Percentiles rank a stretch among this genome's conserved stretches.
phyloP scores from a whole-genome alignment of 2,329 filamentous ascomycete species.

The Purpureocillium takamizusanense region DNA sequence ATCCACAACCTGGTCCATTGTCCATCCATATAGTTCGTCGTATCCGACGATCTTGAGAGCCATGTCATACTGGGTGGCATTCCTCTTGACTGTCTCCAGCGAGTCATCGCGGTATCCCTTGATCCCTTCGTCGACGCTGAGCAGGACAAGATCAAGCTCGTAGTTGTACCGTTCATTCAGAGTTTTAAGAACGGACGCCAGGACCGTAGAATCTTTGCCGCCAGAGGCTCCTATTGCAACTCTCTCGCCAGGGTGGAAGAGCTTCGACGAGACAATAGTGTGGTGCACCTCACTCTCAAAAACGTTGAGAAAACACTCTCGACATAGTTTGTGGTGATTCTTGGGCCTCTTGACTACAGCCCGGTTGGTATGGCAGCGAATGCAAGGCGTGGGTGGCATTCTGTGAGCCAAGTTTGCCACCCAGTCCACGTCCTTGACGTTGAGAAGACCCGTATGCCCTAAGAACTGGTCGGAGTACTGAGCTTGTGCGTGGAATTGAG shows the following conservation, averaged over 20 bases:
- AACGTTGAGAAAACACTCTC: conserved; percentile 71
- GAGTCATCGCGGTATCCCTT: conserved; percentile 95
- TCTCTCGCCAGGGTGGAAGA: conserved; percentile 76
- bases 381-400: conserved; percentile 74
- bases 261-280: conserved; percentile 71
- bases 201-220: conserved; percentile 93
- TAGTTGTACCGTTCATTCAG: conserved; percentile 86
- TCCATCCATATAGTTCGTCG: conserved; percentile 92
- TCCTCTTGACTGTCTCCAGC: conserved; percentile 91
- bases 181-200: conserved; percentile 90
- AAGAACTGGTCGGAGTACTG: no score
- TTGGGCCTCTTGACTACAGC: conserved; percentile 91
- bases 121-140: conserved; percentile 96
- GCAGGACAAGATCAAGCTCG: conserved; percentile 72
- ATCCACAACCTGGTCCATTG: conserved; percentile 97
- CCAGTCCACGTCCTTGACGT: no score
- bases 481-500: no score
- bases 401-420: no score
- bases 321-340: conserved; percentile 90
- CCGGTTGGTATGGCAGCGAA: conserved; percentile 64
- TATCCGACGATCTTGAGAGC: conserved; percentile 88
- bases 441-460: no score
- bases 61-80: conserved; percentile 86
- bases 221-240: conserved; percentile 94
- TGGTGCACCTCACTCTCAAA: conserved; percentile 94